A percentile compares a stretch with the other conserved stretches of the same genome.
These are phyloP conservation scores for Vachellia collinsii DNA, from an alignment of 306 rosid species.

Conservation along the genomic window DNA sequence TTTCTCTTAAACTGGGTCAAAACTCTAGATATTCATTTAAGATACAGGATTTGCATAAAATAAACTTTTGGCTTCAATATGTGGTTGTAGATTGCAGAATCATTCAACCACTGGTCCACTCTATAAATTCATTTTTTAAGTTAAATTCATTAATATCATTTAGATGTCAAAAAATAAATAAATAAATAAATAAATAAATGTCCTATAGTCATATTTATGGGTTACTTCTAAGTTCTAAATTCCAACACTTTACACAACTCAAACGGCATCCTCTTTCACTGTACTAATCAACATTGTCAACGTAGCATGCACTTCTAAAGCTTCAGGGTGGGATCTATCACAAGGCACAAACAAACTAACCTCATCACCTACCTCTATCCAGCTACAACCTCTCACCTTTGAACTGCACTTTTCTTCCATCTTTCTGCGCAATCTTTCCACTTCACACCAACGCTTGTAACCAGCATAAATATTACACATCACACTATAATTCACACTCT, in stretches of 20 bases:
- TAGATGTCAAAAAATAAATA: no score
- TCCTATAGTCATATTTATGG: no score
- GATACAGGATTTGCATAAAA: neutral
- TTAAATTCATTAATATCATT: neutral
- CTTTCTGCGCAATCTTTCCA: constrained; percentile 54
- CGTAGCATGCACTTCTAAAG: constrained; percentile 44
- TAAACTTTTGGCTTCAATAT: neutral
- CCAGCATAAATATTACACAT: constrained; percentile 72
- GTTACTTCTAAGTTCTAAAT: no score
- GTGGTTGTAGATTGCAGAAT: neutral
- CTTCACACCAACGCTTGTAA: constrained; percentile 66
- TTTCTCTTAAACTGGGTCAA: no score
- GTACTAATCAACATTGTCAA: constrained; percentile 47
- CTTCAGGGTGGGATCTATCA: constrained; percentile 55
- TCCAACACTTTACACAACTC: neutral
- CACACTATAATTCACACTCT: constrained; percentile 56
- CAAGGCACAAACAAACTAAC: constrained; percentile 59
- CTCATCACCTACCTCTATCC: constrained; percentile 63
- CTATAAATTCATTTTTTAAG: neutral
- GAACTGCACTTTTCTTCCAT: constrained; percentile 46
- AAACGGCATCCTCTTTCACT: constrained; percentile 49
- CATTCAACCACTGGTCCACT: neutral
- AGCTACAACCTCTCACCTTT: constrained; percentile 68
- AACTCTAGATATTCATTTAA: neutral
- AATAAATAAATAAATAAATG: no score